phyloP scores from a whole-genome alignment of 148 eudicot genomes.

The Rhododendron ferrugineum region DNA sequence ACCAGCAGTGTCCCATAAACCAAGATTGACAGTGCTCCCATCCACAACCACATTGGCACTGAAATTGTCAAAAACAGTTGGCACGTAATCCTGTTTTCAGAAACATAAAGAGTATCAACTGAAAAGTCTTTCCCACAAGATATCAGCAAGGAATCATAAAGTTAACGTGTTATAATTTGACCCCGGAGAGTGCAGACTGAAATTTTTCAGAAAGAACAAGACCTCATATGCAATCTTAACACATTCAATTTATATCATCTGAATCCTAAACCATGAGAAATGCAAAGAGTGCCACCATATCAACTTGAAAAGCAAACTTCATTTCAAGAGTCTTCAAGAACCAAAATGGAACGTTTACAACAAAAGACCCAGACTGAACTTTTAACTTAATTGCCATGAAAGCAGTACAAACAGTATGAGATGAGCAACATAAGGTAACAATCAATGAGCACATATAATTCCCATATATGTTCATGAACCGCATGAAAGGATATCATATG shows the following conservation, averaged over 20 bases:
- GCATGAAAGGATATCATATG: not conserved
- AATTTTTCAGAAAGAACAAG: not conserved
- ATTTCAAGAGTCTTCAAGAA: not conserved
- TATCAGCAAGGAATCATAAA: not conserved
- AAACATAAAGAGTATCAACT: not conserved
- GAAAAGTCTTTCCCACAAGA: not conserved
- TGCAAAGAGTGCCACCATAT: not conserved
- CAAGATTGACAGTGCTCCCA: slow-evolving; percentile 39
- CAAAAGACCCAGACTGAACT: not conserved
- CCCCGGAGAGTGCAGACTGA: not conserved
- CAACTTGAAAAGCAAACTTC: not conserved
- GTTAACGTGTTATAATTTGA: not conserved
- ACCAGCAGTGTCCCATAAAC: slow-evolving; percentile 48
- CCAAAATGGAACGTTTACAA: not conserved
- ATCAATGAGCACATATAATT: not conserved
- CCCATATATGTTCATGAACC: not conserved
- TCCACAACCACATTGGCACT: slow-evolving; percentile 40
- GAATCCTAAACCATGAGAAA: not conserved
- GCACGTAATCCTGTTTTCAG: slow-evolving; percentile 38
- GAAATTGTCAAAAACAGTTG: slow-evolving; percentile 42
- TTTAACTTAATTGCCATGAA: not conserved
- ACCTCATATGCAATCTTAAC: not conserved
- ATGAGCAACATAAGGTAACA: not conserved
- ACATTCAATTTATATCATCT: not conserved
- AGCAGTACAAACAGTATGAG: not conserved